Base-by-base conservation (phyloP, 805 yeast genomes). In the Kuraishia floccosa region DNA sequence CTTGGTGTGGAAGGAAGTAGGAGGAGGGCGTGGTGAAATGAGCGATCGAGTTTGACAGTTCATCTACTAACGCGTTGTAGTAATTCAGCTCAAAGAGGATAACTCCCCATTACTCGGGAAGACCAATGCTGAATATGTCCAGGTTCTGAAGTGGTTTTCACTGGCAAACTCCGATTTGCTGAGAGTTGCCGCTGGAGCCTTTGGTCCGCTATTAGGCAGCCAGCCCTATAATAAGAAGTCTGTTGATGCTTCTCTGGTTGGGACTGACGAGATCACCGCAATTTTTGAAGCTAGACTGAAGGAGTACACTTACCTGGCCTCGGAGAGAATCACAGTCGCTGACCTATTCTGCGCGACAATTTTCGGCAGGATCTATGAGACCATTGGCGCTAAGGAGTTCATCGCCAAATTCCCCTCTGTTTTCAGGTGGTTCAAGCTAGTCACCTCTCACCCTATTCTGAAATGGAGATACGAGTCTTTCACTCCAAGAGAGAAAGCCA, bases 151-250 rank as follows among this genome's bases (percentile, higher is more conserved):
- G 60, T 86, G 94, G 93, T 47, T 76, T 54, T 82, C 94, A 3
- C 60, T 82, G 43, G 65, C 75, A 54, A 83, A 79, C 66, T 47
- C 70, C 44, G 95, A 87, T 46, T 44, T 80, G 35, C 51, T 78
- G 41, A 46, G 60, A 28, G 46, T 56, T 35, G 44, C 65, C 31
- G 68, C 68, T 35, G 46, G 40, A 24, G 70, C 72, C 41, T 72
- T 83, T 58, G 51, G 53, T 36, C 80, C 85, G 43, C 50, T 80
- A 33, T 47, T 56, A 29, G 95, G 95, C 47, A 56, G 50, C 32
- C 52, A 40, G 33, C 87, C 93, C 41, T 84, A 72, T 77, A 77
- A 81, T 79, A 80, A 81, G 72, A 78, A 76, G 60, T 48, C 39
- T 17, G 50, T 52, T 30, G 59, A 56, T 31, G 45, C 44, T 13